Evolutionary conservation across 345 rosid genomes (phyloP), one percentile per base, ranked within the genome.

Genomic region (Garcia nutans): DNA sequence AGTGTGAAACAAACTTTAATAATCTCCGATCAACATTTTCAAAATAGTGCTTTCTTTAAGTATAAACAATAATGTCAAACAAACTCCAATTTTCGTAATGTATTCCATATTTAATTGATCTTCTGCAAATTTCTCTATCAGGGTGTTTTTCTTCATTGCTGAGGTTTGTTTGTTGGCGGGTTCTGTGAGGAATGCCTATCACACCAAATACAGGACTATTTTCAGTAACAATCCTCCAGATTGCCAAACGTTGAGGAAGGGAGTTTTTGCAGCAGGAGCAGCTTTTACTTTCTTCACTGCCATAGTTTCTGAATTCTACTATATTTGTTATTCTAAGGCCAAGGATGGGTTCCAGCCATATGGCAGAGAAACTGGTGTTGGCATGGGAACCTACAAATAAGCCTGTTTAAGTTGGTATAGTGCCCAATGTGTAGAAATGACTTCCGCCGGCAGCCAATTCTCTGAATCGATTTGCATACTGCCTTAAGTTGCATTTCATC

Each of bases 251-350:
- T 74, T 93, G 81, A 92, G 98, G 74, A 89, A 90, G 75, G 99
- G 98, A 0, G 98, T 93, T 57, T 96, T 96, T 12, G 98, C 79
- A 0, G 98, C 99, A 1, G 99, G 97, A 0, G 97, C 99, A 22
- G 94, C 98, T 49, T 96, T 92, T 33, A 74, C 88, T 77, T 88
- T 96, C 80, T 82, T 96, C 82, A 88, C 87, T 20, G 78, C 95
- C 80, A 86, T 89, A 20, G 89, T 92, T 76, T 93, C 97, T 37
- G 82, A 90, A 78, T 89, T 93, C 81, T 93, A 88, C 88, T 92
- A 93, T 74, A 52, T 90, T 56, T 85, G 75, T 86, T 89, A 85
- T 76, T 88, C 96, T 74, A 91, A 82, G 80, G 93, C 98, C 37
- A 79, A 86, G 75, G 92, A 84, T 11, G 80, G 88, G 80, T 84